These are phyloP conservation scores for Rosa lucieae DNA, from an alignment of 306 rosid genomes.

Conservation along the genomic window DNA sequence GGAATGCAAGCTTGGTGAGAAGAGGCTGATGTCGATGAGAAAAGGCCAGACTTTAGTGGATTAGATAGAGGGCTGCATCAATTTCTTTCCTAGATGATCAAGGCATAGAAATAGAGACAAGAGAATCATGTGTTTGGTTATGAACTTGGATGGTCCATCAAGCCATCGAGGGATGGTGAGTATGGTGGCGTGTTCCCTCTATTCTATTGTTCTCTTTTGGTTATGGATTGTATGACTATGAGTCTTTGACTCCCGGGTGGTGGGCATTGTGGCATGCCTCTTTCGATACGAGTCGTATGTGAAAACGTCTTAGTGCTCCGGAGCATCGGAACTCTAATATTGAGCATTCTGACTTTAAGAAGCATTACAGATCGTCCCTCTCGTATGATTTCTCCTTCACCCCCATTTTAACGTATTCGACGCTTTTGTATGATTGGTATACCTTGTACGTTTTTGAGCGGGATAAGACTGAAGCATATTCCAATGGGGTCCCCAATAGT, in stretches of 20 bases:
- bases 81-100: background rate
- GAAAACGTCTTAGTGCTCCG: background rate
- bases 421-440: background rate
- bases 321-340: background rate
- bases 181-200: background rate
- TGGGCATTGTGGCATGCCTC: too few relatives aligned
- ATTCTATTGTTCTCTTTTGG: background rate
- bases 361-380: background rate
- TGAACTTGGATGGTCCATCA: background rate
- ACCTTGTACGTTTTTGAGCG: background rate
- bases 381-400: background rate
- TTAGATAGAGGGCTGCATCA: too few relatives aligned
- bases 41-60: too few relatives aligned
- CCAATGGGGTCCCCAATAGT: background rate
- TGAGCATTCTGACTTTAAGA: background rate
- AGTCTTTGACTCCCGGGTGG: too few relatives aligned
- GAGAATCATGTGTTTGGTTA: background rate
- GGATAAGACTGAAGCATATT: background rate
- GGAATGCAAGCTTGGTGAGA: background rate
- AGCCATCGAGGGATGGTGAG: background rate
- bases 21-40: background rate
- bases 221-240: too few relatives aligned
- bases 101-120: background rate
- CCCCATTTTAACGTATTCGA: too few relatives aligned
- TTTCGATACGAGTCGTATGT: too few relatives aligned